A percentile compares a stretch with the other conserved stretches of the same genome.
These are phyloP conservation scores for Rubia peregrina DNA, from an alignment of 305 asterid species.

Conservation along the genomic window DNA sequence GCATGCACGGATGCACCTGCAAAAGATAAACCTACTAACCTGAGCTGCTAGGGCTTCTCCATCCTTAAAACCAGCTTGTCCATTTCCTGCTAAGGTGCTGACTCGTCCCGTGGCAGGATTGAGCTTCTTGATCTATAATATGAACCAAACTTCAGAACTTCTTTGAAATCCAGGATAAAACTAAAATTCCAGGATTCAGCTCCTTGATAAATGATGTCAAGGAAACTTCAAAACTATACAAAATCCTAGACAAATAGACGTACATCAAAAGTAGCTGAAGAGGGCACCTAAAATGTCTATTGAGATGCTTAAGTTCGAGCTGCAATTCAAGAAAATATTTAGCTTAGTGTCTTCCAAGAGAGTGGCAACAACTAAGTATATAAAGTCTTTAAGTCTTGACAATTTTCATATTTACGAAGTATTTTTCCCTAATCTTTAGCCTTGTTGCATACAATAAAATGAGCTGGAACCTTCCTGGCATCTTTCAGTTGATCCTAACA, in stretches of 20 bases:
- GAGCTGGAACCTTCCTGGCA: not conserved
- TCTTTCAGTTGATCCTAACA: not conserved
- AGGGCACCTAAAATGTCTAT: not conserved
- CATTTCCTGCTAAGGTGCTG: constrained; percentile 79
- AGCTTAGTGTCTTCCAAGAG: not conserved
- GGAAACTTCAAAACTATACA: no score
- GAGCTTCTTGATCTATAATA: constrained; percentile 69
- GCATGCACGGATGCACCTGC: not conserved
- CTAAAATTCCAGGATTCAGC: not conserved
- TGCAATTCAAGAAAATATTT: not conserved
- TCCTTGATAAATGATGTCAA: not conserved
- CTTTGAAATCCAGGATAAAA: not conserved
- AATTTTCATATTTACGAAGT: not conserved
- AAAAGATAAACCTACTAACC: constrained; percentile 34
- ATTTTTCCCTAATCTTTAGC: not conserved
- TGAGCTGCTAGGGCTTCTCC: constrained; percentile 69
- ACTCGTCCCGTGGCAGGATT: constrained; percentile 73
- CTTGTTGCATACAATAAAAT: not conserved
- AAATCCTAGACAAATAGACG: not conserved
- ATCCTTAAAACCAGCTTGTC: constrained; percentile 93
- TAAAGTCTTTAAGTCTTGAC: not conserved
- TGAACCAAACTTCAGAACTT: constrained; percentile 10
- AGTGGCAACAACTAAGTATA: not conserved
- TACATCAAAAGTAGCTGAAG: not conserved
- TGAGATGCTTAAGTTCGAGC: not conserved